These are phyloP conservation scores for Coemansia pectinata DNA, from an alignment of 192 early-diverging fungal genomes.

Conservation along the genomic window DNA sequence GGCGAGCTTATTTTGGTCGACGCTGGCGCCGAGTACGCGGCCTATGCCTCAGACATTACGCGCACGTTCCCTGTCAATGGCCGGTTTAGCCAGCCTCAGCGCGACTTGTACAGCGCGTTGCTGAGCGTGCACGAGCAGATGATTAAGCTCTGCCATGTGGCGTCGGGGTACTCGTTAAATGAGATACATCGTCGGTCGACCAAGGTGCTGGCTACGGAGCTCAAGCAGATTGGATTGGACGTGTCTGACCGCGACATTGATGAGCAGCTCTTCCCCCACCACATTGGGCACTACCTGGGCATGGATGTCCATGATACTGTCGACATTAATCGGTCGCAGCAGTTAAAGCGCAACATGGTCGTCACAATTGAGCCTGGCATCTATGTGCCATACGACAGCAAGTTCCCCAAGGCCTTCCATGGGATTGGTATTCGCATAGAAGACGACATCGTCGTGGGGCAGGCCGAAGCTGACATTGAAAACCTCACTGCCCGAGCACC, in stretches of 20 bases:
- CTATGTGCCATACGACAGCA: constrained; percentile 77
- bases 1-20: constrained; percentile 89
- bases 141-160: constrained; percentile 64
- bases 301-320: constrained; percentile 93
- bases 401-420: constrained; percentile 78
- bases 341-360: constrained; percentile 79
- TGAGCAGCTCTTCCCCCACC: constrained; percentile 84
- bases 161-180: constrained; percentile 64
- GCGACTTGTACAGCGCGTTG: constrained; percentile 81
- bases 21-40: constrained; percentile 84
- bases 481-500: constrained; percentile 71
- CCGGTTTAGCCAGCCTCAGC: constrained; percentile 76
- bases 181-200: constrained; percentile 80
- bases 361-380: constrained; percentile 95
- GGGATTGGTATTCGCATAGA: constrained; percentile 95
- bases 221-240: constrained; percentile 68
- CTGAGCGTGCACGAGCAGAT: constrained; percentile 82
- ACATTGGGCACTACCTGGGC: constrained; percentile 93
- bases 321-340: constrained; percentile 69
- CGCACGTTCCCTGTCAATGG: constrained; percentile 93
- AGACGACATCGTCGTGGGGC: constrained; percentile 87
- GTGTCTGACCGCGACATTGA: constrained; percentile 74
- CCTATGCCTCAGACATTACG: constrained; percentile 91
- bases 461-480: constrained; percentile 62
- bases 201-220: constrained; percentile 67